phyloP scores from a whole-genome alignment of 2,329 filamentous ascomycete species.

The Penicillium polonicum region DNA sequence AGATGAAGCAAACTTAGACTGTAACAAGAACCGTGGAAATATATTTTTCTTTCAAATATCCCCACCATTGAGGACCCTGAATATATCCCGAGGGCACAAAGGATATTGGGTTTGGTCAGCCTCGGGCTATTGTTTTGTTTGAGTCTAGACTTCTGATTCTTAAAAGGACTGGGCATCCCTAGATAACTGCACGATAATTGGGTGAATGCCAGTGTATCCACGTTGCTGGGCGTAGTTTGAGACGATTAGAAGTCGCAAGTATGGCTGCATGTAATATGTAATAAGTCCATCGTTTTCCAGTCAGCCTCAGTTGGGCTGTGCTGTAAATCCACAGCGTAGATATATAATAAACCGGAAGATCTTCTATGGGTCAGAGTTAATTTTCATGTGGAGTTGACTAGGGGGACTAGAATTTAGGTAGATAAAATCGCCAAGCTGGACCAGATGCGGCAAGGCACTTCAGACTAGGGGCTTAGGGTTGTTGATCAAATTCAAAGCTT shows the following conservation, averaged over 20 bases:
- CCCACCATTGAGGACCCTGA: neutral
- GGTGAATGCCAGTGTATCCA: neutral
- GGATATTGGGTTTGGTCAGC: neutral
- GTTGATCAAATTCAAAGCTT: constrained; percentile 3
- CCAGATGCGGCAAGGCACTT: constrained; percentile 5
- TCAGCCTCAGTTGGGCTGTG: neutral
- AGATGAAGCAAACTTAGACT: neutral
- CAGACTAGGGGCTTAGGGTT: neutral
- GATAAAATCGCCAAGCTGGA: neutral
- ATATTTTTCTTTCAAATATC: neutral
- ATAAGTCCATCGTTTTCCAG: neutral
- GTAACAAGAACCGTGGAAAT: neutral
- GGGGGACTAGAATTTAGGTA: neutral
- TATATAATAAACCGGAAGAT: neutral
- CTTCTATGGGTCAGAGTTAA: neutral
- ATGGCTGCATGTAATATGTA: neutral
- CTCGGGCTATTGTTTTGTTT: neutral
- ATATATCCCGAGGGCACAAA: neutral
- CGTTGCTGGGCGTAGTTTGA: neutral
- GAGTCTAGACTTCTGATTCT: neutral
- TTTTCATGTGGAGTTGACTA: constrained; percentile 1
- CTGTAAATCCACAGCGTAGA: neutral
- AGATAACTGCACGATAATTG: neutral
- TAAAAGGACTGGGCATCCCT: neutral
- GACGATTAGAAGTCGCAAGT: neutral